Evolutionary conservation across 257 asterid species (phyloP).

Genomic region (Nicotiana noctiflora): DNA sequence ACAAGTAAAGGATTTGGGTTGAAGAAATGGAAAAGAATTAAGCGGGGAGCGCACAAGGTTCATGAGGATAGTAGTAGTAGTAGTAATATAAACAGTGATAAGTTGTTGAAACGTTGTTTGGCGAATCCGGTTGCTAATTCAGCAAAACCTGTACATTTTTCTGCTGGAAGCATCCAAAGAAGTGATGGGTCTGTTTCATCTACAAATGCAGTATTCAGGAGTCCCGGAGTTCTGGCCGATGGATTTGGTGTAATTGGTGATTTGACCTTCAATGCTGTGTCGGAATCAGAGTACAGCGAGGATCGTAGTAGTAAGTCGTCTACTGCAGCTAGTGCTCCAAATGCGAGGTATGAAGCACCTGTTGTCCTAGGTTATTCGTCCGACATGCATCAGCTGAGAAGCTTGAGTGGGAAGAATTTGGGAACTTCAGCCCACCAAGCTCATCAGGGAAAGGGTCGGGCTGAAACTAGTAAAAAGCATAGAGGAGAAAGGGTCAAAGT

Average conservation of each 20-base stretch:
- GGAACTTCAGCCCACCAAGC: constrained; percentile 30
- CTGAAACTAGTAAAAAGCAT: constrained; percentile 44
- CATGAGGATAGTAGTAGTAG: constrained; percentile 23
- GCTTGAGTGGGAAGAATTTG: constrained; percentile 40
- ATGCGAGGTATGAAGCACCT: constrained; percentile 24
- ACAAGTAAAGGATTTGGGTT: constrained; percentile 48
- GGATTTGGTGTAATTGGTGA: constrained; percentile 28
- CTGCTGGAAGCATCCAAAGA: constrained; percentile 31
- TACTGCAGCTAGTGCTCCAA: constrained; percentile 60
- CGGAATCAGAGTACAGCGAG: constrained; percentile 59
- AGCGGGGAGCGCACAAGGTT: constrained; percentile 33
- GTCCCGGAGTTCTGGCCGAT: constrained; percentile 18
- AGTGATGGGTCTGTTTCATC: constrained; percentile 61
- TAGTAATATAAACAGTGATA: constrained; percentile 24
- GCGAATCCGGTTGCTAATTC: constrained; percentile 20
- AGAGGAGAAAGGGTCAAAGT: constrained; percentile 64
- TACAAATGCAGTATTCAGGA: constrained; percentile 30
- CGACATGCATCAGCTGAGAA: constrained; percentile 34
- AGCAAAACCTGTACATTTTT: constrained; percentile 28
- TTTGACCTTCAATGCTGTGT: constrained; percentile 28
- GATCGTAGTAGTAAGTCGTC: constrained; percentile 62
- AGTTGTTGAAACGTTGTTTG: constrained; percentile 31
- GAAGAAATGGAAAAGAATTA: constrained; percentile 79
- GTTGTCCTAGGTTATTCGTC: constrained; percentile 23
- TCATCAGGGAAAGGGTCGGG: constrained; percentile 35